Conservation (phyloP, 208 protist species). For the Histomonas meleagridis region DNA sequence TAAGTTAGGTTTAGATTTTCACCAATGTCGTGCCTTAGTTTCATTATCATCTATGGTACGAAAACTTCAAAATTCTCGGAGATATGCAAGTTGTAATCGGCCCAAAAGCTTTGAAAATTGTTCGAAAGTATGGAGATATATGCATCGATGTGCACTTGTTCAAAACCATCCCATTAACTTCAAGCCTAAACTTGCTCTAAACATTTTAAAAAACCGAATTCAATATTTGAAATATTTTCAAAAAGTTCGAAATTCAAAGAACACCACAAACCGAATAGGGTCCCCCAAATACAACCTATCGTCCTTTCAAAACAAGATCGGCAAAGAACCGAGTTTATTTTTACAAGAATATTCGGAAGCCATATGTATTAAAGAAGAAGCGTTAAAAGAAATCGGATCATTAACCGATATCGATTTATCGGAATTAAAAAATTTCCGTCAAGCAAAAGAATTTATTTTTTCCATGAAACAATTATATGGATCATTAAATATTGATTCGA, state of each 20-base stretch:
- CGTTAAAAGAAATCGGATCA: too few relatives aligned
- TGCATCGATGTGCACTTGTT: not conserved
- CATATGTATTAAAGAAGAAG: not conserved
- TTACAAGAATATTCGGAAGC: not conserved
- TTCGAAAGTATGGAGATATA: not conserved
- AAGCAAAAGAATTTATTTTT: too few relatives aligned
- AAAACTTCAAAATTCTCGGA: not conserved
- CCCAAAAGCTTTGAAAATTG: not conserved
- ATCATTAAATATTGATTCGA: too few relatives aligned
- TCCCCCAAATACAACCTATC: too few relatives aligned
- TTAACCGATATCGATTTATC: too few relatives aligned
- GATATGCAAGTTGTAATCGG: not conserved
- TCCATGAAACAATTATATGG: too few relatives aligned
- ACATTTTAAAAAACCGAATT: not conserved
- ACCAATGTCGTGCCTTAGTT: not conserved
- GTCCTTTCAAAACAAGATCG: not conserved
- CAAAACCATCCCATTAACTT: not conserved
- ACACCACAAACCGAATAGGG: too few relatives aligned
- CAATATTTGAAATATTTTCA: not conserved
- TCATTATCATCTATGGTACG: not conserved
- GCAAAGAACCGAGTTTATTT: not conserved
- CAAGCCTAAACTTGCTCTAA: not conserved
- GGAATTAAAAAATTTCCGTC: too few relatives aligned
- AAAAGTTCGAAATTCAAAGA: not conserved
- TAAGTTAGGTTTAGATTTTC: not conserved